These are phyloP conservation scores for Mitragyna speciosa DNA, from an alignment of 257 asterid species.

Conservation along the genomic window DNA sequence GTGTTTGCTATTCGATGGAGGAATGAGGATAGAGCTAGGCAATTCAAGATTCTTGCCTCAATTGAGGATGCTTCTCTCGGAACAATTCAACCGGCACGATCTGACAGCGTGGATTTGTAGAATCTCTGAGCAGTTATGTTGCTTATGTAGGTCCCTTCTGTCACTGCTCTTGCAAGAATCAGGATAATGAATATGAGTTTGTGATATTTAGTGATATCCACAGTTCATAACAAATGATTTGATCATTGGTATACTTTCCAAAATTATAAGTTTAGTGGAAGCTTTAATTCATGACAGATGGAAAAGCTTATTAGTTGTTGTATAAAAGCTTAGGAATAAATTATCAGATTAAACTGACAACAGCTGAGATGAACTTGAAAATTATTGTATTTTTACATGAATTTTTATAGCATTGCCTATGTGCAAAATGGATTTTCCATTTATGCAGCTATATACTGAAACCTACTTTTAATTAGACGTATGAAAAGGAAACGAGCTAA, in stretches of 20 bases:
- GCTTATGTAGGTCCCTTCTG: neutral
- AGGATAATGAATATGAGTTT: neutral
- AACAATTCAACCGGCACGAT: constrained; percentile 63
- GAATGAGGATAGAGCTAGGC: constrained; percentile 35
- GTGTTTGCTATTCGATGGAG: constrained; percentile 59
- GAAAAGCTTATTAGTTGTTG: neutral
- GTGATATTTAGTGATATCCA: neutral
- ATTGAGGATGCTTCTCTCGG: constrained; percentile 66
- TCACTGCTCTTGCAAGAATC: neutral
- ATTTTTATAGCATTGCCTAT: neutral
- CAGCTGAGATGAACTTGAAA: neutral
- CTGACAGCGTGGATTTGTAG: constrained; percentile 48
- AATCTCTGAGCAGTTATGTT: neutral
- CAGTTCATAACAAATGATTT: neutral
- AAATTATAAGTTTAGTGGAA: neutral
- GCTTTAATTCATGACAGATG: neutral
- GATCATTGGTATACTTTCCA: neutral
- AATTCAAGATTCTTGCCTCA: constrained; percentile 58
- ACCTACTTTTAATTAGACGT: neutral
- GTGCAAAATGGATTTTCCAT: neutral
- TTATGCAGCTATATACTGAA: neutral
- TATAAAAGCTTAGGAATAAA: neutral
- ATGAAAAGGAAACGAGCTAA: too few species aligned
- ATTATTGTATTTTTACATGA: neutral
- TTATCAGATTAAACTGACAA: neutral